A percentile compares a stretch with the other conserved stretches of the same genome.
Conservation (phyloP, 2,329 filamentous ascomycete genomes). For the Emergomyces pasteurianus region DNA sequence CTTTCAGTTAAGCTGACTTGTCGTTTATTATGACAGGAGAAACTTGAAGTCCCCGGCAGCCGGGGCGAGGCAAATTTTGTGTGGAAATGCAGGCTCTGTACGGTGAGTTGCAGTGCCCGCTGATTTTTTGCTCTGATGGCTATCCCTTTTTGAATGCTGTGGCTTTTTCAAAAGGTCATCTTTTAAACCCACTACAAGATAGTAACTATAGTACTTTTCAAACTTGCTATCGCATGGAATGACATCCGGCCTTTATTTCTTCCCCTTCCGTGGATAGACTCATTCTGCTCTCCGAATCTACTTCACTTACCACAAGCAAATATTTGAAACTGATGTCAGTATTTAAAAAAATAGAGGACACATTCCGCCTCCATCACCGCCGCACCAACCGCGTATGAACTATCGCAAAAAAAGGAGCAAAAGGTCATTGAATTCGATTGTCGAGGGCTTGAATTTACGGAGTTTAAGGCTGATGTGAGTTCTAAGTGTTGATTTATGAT, state of each 20-base stretch:
- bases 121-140: neutral
- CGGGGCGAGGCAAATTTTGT: conserved; percentile 97
- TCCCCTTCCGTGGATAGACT: too few relatives aligned
- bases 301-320: neutral
- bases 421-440: conserved; percentile 89
- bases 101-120: conserved; percentile 42
- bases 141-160: neutral
- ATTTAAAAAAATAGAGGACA: conserved; percentile 22
- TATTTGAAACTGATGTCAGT: neutral
- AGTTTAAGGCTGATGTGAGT: conserved; percentile 77
- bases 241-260: neutral
- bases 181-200: too few relatives aligned
- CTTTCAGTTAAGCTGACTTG: neutral
- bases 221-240: neutral
- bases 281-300: neutral
- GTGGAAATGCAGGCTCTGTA: conserved; percentile 99
- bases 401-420: conserved; percentile 47
- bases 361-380: conserved; percentile 68
- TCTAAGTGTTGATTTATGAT: neutral
- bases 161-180: too few relatives aligned
- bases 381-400: conserved; percentile 55
- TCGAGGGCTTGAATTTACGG: conserved; percentile 79
- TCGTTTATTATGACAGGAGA: conserved; percentile 47
- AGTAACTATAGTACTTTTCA: neutral
- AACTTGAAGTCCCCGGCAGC: conserved; percentile 82